A percentile compares a stretch with the other conserved stretches of the same genome.
Conservation (phyloP, 768 basidiomycete genomes). For the Tricholomella constricta region DNA sequence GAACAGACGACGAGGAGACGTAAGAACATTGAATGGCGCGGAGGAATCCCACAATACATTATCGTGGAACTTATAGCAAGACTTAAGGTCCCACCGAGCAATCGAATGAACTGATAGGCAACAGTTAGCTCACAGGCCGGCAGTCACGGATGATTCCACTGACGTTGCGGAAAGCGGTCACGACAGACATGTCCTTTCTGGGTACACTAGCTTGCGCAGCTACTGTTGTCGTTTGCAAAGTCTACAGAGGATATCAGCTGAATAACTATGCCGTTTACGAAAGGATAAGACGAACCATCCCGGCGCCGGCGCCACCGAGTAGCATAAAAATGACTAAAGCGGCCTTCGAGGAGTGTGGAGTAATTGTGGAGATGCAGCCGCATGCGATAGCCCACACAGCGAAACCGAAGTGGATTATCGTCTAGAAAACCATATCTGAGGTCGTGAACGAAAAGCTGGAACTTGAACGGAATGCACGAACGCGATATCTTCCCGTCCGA, state of each 20-base stretch:
- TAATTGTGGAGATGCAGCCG: slow-evolving; percentile 69
- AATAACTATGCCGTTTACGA: slow-evolving; percentile 7
- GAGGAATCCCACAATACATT: too few species aligned
- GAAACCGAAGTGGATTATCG: slow-evolving; percentile 65
- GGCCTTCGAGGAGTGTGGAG: slow-evolving; percentile 44
- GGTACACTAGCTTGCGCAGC: slow-evolving; percentile 74
- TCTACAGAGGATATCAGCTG: slow-evolving; percentile 33
- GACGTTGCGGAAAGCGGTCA: slow-evolving; percentile 68
- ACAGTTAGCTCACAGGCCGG: background rate
- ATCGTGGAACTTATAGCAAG: slow-evolving; percentile 64
- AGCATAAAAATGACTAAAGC: slow-evolving; percentile 63
- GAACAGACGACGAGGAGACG: slow-evolving; percentile 11
- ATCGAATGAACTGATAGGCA: slow-evolving; percentile 55
- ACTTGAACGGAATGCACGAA: slow-evolving; percentile 19
- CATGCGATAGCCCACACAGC: slow-evolving; percentile 68
- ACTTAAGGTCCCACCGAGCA: slow-evolving; percentile 69
- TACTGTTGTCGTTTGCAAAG: slow-evolving; percentile 64
- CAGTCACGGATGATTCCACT: slow-evolving; percentile 8
- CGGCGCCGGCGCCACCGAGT: slow-evolving; percentile 60
- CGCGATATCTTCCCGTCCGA: slow-evolving; percentile 64
- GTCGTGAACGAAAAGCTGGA: background rate
- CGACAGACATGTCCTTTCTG: slow-evolving; percentile 74
- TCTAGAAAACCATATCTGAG: slow-evolving; percentile 29
- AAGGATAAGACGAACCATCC: slow-evolving; percentile 44
- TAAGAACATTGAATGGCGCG: background rate